Base-by-base conservation (phyloP, 345 rosid species). In the Excoecaria cochinchinensis region DNA sequence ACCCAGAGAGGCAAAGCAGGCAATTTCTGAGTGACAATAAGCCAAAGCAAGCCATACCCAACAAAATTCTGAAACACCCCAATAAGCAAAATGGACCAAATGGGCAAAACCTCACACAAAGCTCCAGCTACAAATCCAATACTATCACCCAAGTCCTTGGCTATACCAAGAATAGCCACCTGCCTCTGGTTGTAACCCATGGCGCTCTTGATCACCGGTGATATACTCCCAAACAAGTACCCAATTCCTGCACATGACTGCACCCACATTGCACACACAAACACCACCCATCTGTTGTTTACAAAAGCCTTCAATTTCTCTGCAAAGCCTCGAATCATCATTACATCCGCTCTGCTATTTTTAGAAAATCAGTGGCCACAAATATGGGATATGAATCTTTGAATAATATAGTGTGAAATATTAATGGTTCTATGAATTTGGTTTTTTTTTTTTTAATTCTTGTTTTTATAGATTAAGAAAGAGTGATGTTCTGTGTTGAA, bases 191-290 rank as follows among this genome's bases (percentile, higher is more conserved):
- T 88, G 84, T 93, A 91, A 52, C 90, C 91, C 78, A 90, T 73
- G 55, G 86, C 14, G 72, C 84, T 75, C 73, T 93, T 91, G 69
- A 93, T 90, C 61, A 80, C 91, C 2, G 95, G 98, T 0, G 98
- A 93, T 77, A 91, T 89, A 76, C 96, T 89, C 55, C 98, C 98
- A 79, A 90, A 91, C 79, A 93, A 67, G 84, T 91, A 91, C 10
- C 97, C 95, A 74, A 93, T 82, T 67, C 97, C 93, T 21, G 95
- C 93, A 71, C 89, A 86, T 3, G 92, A 88, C 58, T 90, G 92
- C 36, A 93, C 80, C 97, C 98, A 93, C 87, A 90, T 90, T 75
- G 93, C 86, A 64, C 92, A 84, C n/a, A 91, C 97, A 76, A 90
- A 90, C 42, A 90, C 93, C 63, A 91, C 84, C 95, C 97, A 93